Percentiles rank a stretch among this genome's conserved stretches.
phyloP scores from a whole-genome alignment of 2,329 filamentous ascomycete species.

The Trichoderma cornu-damae region DNA sequence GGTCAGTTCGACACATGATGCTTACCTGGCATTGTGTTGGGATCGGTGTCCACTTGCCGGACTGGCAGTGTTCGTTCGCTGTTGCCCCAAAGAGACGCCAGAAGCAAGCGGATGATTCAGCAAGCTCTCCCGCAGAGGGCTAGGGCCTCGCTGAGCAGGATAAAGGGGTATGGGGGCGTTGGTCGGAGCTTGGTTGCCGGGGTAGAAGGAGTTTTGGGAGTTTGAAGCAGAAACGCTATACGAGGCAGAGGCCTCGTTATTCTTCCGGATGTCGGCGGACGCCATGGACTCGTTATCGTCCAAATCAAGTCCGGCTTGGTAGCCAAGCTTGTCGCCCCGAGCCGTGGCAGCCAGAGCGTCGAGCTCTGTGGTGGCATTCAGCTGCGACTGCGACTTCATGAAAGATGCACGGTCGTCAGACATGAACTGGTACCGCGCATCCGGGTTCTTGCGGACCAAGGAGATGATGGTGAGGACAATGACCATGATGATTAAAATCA shows the following conservation, averaged over 20 bases:
- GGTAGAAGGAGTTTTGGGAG: constrained; percentile 32
- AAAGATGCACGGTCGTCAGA: constrained; percentile 92
- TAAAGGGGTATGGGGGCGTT: constrained; percentile 42
- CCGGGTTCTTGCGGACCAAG: constrained; percentile 87
- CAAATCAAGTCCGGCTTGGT: constrained; percentile 36
- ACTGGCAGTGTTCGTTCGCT: constrained; percentile 33
- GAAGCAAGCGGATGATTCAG: constrained; percentile 34
- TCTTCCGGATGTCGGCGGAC: constrained; percentile 36
- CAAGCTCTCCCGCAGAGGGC: constrained; percentile 34
- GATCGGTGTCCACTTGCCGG: constrained; percentile 33
- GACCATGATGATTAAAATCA: constrained; percentile 78
- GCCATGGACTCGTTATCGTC: constrained; percentile 40
- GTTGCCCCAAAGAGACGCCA: constrained; percentile 24
- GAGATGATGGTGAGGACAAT: constrained; percentile 58
- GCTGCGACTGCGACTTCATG: constrained; percentile 89
- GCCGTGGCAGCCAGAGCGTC: constrained; percentile 86
- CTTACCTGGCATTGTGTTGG: constrained; percentile 40
- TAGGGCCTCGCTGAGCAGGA: constrained; percentile 36
- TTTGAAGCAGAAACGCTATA: constrained; percentile 23
- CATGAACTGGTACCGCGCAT: constrained; percentile 94
- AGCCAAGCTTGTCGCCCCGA: constrained; percentile 67
- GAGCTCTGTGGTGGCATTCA: constrained; percentile 73
- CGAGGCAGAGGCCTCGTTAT: constrained; percentile 26
- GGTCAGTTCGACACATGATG: neutral
- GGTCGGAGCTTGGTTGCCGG: constrained; percentile 31